Percentiles rank a stretch among this genome's conserved stretches.
Evolutionary conservation across 805 yeast genomes (phyloP).

Genomic region (Candida montana): DNA sequence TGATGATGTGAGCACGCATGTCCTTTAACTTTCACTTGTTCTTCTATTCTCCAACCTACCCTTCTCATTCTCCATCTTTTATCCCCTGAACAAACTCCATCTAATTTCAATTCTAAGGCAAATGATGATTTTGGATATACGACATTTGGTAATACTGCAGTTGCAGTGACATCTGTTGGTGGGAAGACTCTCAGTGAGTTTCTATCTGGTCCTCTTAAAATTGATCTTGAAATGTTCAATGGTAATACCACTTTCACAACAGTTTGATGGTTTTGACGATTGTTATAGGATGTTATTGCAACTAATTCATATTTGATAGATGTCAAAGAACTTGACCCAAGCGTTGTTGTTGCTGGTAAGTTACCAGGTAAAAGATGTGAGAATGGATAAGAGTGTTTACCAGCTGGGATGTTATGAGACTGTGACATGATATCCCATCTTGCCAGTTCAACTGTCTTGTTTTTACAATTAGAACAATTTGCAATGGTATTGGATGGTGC

Average conservation of each 20-base stretch:
- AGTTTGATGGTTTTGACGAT: slow-evolving; percentile 27
- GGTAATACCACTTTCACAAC: slow-evolving; percentile 51
- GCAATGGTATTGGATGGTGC: slow-evolving; percentile 45
- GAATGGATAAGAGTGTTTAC: slow-evolving; percentile 86
- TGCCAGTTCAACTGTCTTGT: slow-evolving; percentile 58
- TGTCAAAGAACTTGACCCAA: slow-evolving; percentile 49
- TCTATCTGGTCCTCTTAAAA: slow-evolving; percentile 75
- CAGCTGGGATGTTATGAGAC: slow-evolving; percentile 52
- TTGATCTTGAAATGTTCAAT: slow-evolving; percentile 67
- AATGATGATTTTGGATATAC: slow-evolving; percentile 83
- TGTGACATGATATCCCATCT: slow-evolving; percentile 79
- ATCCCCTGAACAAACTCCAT: slow-evolving; percentile 55
- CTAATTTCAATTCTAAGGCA: slow-evolving; percentile 76
- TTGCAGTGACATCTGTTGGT: slow-evolving; percentile 86
- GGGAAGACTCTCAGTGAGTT: slow-evolving; percentile 90
- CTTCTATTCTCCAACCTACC: slow-evolving; percentile 85
- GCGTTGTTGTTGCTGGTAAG: slow-evolving; percentile 65
- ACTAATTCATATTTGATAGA: slow-evolving; percentile 68
- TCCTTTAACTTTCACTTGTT: slow-evolving; percentile 58
- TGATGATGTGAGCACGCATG: slow-evolving; percentile 54
- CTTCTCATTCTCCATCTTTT: slow-evolving; percentile 90
- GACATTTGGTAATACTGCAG: slow-evolving; percentile 83
- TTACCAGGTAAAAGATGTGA: slow-evolving; percentile 85
- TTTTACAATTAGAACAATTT: slow-evolving; percentile 54
- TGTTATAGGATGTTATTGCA: slow-evolving; percentile 50